A percentile compares a stretch with the other conserved stretches of the same genome.
Evolutionary conservation across 2,329 filamentous ascomycete genomes (phyloP).

Genomic region (Colletotrichum lindemuthianum): DNA sequence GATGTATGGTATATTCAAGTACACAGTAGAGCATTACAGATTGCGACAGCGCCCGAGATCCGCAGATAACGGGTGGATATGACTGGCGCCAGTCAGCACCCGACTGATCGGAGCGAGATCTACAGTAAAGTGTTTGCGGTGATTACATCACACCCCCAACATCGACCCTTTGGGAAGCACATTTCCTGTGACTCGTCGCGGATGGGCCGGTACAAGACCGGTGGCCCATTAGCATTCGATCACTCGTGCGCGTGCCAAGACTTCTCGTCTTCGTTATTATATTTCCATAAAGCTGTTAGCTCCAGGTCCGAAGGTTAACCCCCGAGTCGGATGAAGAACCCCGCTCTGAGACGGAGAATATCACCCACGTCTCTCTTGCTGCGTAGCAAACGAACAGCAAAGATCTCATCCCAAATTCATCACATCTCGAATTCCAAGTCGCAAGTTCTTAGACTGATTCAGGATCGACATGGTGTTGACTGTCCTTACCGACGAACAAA

Average conservation of each 20-base stretch:
- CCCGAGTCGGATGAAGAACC: conserved; percentile 25
- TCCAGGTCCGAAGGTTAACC: conserved; percentile 13
- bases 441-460: not conserved
- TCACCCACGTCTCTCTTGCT: not conserved
- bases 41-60: too few species aligned
- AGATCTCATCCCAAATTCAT: not conserved
- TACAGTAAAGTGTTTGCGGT: not conserved
- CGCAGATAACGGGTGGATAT: conserved; percentile 5
- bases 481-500: conserved; percentile 67
- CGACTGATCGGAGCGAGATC: conserved; percentile 11
- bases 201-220: conserved; percentile 1
- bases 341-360: conserved; percentile 16
- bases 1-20: too few species aligned
- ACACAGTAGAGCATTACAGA: too few species aligned
- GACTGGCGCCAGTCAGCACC: conserved; percentile 11
- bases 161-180: not conserved
- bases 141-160: conserved; percentile 13
- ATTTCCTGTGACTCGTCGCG: not conserved
- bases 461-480: conserved; percentile 62
- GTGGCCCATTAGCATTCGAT: not conserved
- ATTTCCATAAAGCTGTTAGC: not conserved
- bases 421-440: not conserved
- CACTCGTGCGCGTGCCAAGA: not conserved
- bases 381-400: too few species aligned
- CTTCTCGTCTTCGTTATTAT: not conserved